These are phyloP conservation scores for Metschnikowia lunata DNA, from an alignment of 805 yeast species.

Conservation along the genomic window DNA sequence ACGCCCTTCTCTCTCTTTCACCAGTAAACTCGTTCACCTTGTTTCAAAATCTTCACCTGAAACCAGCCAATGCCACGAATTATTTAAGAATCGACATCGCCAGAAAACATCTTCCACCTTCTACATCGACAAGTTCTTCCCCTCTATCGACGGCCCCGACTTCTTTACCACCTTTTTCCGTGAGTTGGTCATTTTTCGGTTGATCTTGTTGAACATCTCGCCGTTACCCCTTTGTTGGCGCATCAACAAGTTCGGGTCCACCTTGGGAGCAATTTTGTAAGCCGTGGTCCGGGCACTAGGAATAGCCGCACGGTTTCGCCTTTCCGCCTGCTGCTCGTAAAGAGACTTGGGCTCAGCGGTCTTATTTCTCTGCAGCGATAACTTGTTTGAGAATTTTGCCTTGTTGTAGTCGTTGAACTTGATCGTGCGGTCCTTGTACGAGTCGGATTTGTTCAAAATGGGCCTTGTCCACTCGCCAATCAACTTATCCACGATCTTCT, in stretches of 20 bases:
- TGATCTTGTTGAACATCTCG: slow-evolving; percentile 78
- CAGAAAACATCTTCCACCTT: background rate
- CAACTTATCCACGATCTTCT: slow-evolving; percentile 82
- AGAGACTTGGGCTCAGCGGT: slow-evolving; percentile 48
- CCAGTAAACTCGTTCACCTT: background rate
- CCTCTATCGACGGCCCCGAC: slow-evolving; percentile 78
- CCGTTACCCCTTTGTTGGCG: slow-evolving; percentile 52
- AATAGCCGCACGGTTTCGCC: slow-evolving; percentile 92
- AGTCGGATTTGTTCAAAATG: slow-evolving; percentile 90
- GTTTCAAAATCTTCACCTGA: background rate
- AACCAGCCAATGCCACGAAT: background rate
- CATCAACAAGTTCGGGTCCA: slow-evolving; percentile 47
- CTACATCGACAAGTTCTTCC: slow-evolving; percentile 48
- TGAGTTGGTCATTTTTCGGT: slow-evolving; percentile 49
- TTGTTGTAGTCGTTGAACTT: slow-evolving; percentile 65
- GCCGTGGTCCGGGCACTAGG: slow-evolving; percentile 89
- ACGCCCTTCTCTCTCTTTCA: too few species aligned
- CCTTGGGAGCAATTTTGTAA: slow-evolving; percentile 85
- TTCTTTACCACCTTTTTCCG: slow-evolving; percentile 51
- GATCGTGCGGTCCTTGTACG: slow-evolving; percentile 82
- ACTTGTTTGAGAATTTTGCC: slow-evolving; percentile 44
- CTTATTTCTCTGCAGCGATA: slow-evolving; percentile 29
- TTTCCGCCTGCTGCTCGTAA: slow-evolving; percentile 85
- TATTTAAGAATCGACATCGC: too few species aligned
- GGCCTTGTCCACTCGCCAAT: slow-evolving; percentile 99